These are phyloP conservation scores for Sarcodon sp. DNA, from an alignment of 768 basidiomycete species.

Conservation along the genomic window DNA sequence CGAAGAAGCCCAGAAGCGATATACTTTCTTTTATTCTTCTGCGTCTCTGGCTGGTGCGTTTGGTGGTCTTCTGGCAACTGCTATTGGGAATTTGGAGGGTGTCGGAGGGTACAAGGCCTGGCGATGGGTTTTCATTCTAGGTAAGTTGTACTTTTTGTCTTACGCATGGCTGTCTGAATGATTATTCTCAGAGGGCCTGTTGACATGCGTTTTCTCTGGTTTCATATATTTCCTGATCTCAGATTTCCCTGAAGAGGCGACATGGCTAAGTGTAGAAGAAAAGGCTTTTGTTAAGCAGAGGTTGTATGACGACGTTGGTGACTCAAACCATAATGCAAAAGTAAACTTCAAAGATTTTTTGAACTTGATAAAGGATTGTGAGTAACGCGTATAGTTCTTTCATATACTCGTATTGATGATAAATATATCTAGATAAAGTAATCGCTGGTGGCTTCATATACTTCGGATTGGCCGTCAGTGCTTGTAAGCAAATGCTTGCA, in stretches of 20 bases:
- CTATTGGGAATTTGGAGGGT: conserved; percentile 20
- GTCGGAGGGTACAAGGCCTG: conserved; percentile 16
- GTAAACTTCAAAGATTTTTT: conserved; percentile 10
- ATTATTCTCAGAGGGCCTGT: conserved; percentile 5
- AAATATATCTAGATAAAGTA: conserved; percentile 11
- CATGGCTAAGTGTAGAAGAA: conserved; percentile 19
- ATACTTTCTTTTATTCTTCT: neutral
- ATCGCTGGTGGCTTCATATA: conserved; percentile 19
- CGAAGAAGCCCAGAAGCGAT: neutral
- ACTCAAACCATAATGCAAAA: conserved; percentile 12
- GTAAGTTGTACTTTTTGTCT: conserved; percentile 5
- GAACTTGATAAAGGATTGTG: conserved; percentile 14
- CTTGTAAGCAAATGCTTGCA: neutral
- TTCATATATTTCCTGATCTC: conserved; percentile 21
- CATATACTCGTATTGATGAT: neutral
- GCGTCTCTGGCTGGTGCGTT: conserved; percentile 4
- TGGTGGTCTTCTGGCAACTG: conserved; percentile 10
- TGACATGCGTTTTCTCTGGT: conserved; percentile 20
- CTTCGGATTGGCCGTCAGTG: conserved; percentile 6
- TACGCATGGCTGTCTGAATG: conserved; percentile 2
- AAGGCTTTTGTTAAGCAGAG: conserved; percentile 16
- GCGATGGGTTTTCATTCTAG: conserved; percentile 20
- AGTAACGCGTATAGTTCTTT: conserved; percentile 1
- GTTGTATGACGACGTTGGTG: conserved; percentile 15
- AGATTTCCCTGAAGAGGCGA: conserved; percentile 17